phyloP scores from a whole-genome alignment of 2,329 filamentous ascomycete genomes.

The Aspergillus flavus region DNA sequence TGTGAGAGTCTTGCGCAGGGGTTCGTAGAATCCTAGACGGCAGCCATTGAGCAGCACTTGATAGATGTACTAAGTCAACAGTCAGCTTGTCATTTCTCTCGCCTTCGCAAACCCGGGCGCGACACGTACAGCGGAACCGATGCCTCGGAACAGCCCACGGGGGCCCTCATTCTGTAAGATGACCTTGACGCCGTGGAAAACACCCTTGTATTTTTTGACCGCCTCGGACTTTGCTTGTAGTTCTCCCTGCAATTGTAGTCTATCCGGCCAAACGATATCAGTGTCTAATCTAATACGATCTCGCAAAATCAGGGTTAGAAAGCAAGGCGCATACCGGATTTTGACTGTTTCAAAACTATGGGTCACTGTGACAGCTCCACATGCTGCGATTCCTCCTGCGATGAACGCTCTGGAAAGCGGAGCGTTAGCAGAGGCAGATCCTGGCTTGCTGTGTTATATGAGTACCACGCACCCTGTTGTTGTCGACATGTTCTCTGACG shows the following conservation, averaged over 20 bases:
- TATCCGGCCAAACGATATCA: constrained; percentile 38
- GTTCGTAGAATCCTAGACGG: constrained; percentile 96
- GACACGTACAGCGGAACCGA: constrained; percentile 72
- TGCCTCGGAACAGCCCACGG: constrained; percentile 80
- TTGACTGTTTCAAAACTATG: constrained; percentile 99
- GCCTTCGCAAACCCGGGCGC: no score
- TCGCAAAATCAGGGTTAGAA: not conserved
- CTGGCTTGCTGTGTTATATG: not conserved
- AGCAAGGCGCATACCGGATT: constrained; percentile 69
- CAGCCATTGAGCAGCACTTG: constrained; percentile 96
- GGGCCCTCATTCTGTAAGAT: constrained; percentile 90
- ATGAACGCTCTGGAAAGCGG: constrained; percentile 71
- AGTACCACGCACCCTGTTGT: constrained; percentile 49
- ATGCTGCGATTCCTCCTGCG: constrained; percentile 93
- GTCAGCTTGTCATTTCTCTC: constrained; percentile 8
- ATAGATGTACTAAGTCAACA: constrained; percentile 75
- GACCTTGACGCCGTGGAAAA: constrained; percentile 85
- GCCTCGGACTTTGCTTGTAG: constrained; percentile 84
- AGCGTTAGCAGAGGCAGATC: constrained; percentile 16
- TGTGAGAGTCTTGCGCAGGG: constrained; percentile 74
- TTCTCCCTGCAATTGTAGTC: constrained; percentile 95
- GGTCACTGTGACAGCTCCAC: constrained; percentile 94
- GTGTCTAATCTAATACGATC: not conserved
- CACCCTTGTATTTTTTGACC: constrained; percentile 85
- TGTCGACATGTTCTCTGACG: constrained; percentile 52